Evolutionary conservation across 140 eudicot species (phyloP).

Genomic region (Flaveria floridana): DNA sequence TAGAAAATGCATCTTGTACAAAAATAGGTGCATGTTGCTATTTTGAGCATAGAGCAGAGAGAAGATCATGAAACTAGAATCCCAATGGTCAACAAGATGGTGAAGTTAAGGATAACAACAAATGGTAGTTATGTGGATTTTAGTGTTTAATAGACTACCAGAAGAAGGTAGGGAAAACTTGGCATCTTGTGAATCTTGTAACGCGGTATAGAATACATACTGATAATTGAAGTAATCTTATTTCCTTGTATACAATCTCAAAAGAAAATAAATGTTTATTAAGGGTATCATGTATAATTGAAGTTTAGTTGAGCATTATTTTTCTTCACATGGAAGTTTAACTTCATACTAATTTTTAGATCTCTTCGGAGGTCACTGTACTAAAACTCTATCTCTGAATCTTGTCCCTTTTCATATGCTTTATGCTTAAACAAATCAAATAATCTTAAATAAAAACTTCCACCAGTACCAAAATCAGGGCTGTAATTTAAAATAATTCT

Average conservation of each 20-base stretch:
- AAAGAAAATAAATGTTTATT: slow-evolving; percentile 31
- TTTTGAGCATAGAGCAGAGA: slow-evolving; percentile 21
- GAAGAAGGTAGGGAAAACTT: slow-evolving; percentile 8
- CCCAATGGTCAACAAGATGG: slow-evolving; percentile 27
- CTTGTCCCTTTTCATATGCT: slow-evolving; percentile 9
- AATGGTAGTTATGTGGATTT: not conserved
- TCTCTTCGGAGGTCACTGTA: slow-evolving; percentile 20
- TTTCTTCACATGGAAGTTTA: slow-evolving; percentile 27
- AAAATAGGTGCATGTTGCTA: slow-evolving; percentile 25
- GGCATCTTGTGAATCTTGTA: slow-evolving; percentile 23
- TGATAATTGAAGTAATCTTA: slow-evolving; percentile 38
- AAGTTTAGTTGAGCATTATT: slow-evolving; percentile 27
- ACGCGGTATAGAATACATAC: slow-evolving; percentile 37
- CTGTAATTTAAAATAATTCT: not conserved
- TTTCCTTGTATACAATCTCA: slow-evolving; percentile 42
- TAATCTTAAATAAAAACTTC: slow-evolving; percentile 4
- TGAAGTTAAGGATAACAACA: slow-evolving; percentile 8
- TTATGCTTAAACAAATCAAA: slow-evolving; percentile 3
- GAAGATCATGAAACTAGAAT: slow-evolving; percentile 15
- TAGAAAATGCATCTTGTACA: slow-evolving; percentile 27
- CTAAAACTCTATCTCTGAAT: slow-evolving; percentile 11
- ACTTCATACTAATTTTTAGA: slow-evolving; percentile 19
- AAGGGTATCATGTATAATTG: slow-evolving; percentile 24
- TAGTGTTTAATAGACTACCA: slow-evolving; percentile 14
- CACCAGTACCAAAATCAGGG: slow-evolving; percentile 7